Base-by-base conservation (phyloP, 495 filamentous ascomycete species). In the Recurvomyces mirabilis region DNA sequence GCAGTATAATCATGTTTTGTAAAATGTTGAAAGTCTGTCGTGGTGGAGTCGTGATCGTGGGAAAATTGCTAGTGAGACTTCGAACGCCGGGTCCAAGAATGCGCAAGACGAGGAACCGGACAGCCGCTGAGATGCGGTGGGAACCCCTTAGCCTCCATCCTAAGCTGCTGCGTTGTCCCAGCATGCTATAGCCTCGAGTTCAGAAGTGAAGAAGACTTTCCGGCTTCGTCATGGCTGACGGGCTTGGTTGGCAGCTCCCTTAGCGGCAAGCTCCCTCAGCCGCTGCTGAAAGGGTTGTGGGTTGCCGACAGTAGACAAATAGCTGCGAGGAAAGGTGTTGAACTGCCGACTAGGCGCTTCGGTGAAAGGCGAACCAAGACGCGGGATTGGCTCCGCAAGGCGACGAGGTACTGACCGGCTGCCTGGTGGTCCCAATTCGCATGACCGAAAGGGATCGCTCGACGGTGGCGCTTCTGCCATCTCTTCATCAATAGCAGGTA, bases 301-400 rank as follows among this genome's bases (percentile, higher is more conserved):
- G 18, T 54, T 49, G 40, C 28, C 37, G 17, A 37, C 3, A 11
- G 46, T 53, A 7, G 60, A 55, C 4, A 56, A 42, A 30, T 59
- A 52, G 38, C 55, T 54, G 21, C 63, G 56, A 0, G 63, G 63
- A 40, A 66, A 65, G 1, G 63, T 59, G 35, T 51, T 61, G 51
- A 51, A 54, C 36, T 56, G 52, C 11, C 47, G 26, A 24, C 56
- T 51, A 9, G 58, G 28, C 3, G 40, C 42, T 20, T 52, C 60
- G n/a, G 30, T 54, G 48, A 66, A 65, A 1, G 63, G 63, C 34
- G 62, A 65, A 22, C 62, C 60, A 12, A 66, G 57, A n/a, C 63
- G 58, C 11, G 54, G 52, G 2, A 52, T 54, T 15, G 52, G 43
- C 15, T 63, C 55, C 0, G 49, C 51, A 17, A 54, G 49, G 9